These are phyloP conservation scores for Dendrostoma leiphaemia DNA, from an alignment of 2,329 filamentous ascomycete genomes.

Conservation along the genomic window DNA sequence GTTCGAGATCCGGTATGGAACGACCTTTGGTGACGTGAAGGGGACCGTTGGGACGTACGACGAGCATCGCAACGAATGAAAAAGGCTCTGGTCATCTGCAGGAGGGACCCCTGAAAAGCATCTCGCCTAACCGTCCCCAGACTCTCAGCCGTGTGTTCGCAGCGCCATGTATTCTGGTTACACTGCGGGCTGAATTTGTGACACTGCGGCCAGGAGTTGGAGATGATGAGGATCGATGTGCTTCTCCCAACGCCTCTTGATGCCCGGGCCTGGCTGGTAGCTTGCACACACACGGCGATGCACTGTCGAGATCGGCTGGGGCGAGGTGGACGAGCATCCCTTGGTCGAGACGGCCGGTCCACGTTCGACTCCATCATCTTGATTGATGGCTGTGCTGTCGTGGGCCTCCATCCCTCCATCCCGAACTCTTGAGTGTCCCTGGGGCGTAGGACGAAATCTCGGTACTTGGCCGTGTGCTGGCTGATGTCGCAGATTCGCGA, in stretches of 20 bases:
- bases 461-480: conserved; percentile 18
- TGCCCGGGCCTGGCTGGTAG: too few relatives aligned
- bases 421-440: not conserved
- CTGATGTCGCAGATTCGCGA: conserved; percentile 20
- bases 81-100: conserved; percentile 3
- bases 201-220: not conserved
- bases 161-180: conserved; percentile 3
- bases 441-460: conserved; percentile 18
- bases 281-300: too few relatives aligned
- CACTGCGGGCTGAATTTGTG: conserved; percentile 6
- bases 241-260: too few relatives aligned
- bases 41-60: not conserved
- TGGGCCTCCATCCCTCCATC: not conserved
- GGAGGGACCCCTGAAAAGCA: conserved; percentile 15
- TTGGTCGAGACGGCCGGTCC: too few relatives aligned
- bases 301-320: not conserved
- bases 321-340: too few relatives aligned
- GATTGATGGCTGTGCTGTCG: too few relatives aligned
- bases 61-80: not conserved
- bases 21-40: not conserved
- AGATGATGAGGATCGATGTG: too few relatives aligned
- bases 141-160: conserved; percentile 7
- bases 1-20: not conserved
- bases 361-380: too few relatives aligned
- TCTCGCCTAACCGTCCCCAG: conserved; percentile 14